A percentile compares a stretch with the other conserved stretches of the same genome.
phyloP scores from a whole-genome alignment of 352 stramenopile genomes.

The Phytophthora quininea region DNA sequence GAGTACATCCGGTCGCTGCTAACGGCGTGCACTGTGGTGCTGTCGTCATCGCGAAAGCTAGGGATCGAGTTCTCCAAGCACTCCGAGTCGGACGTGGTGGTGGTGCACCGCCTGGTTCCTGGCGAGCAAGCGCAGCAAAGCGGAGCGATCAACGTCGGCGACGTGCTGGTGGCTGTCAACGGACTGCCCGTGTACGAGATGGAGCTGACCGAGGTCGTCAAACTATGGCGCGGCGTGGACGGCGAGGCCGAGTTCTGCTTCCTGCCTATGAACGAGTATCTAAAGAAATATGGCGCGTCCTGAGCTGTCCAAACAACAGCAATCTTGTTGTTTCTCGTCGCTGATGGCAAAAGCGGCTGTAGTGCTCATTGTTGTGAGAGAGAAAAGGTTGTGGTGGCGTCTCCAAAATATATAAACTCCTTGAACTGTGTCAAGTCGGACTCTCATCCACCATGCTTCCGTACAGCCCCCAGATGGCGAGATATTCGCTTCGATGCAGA shows the following conservation, averaged over 20 bases:
- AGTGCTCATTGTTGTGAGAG: slow-evolving; percentile 12
- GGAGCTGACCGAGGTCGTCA: slow-evolving; percentile 74
- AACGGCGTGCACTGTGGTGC: slow-evolving; percentile 79
- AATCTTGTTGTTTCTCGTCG: slow-evolving; percentile 31
- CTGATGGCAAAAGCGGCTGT: slow-evolving; percentile 14
- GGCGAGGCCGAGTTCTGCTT: slow-evolving; percentile 84
- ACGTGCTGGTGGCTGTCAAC: slow-evolving; percentile 85
- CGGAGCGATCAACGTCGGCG: slow-evolving; percentile 56
- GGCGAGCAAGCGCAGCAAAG: slow-evolving; percentile 74
- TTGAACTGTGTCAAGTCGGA: too few relatives aligned
- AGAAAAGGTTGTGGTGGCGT: too few relatives aligned
- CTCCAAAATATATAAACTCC: too few relatives aligned
- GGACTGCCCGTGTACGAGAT: slow-evolving; percentile 84
- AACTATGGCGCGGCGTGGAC: slow-evolving; percentile 71
- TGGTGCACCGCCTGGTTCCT: slow-evolving; percentile 61
- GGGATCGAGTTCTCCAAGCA: slow-evolving; percentile 81
- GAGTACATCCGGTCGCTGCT: slow-evolving; percentile 89
- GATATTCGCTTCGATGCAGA: too few relatives aligned
- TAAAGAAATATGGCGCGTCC: slow-evolving; percentile 60
- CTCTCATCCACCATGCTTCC: too few relatives aligned
- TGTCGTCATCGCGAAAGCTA: slow-evolving; percentile 70
- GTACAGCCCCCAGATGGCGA: too few relatives aligned
- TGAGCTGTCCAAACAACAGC: slow-evolving; percentile 26
- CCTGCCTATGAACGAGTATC: slow-evolving; percentile 76
- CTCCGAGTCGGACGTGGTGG: slow-evolving; percentile 48